Percentiles rank a stretch among this genome's conserved stretches.
phyloP scores from a whole-genome alignment of 208 protist species.

The Naegleria gruberi region DNA sequence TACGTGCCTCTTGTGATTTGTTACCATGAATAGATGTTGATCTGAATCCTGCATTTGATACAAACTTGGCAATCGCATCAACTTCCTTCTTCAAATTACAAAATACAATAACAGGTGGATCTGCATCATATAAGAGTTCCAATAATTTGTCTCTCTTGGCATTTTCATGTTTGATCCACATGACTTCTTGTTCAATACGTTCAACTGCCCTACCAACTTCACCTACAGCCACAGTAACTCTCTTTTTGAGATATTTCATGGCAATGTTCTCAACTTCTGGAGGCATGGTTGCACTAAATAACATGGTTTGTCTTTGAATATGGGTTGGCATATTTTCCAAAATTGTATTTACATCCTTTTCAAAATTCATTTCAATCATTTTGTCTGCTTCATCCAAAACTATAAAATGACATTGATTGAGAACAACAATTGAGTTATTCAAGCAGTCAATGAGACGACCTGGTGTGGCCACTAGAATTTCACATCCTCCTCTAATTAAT shows the following conservation, averaged over 20 bases:
- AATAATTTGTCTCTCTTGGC: slow-evolving; percentile 52
- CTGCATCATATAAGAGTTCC: slow-evolving; percentile 41
- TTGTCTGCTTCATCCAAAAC: slow-evolving; percentile 94
- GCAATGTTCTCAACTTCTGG: slow-evolving; percentile 59
- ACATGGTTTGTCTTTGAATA: slow-evolving; percentile 42
- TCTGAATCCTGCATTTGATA: slow-evolving; percentile 35
- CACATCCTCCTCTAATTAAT: slow-evolving; percentile 45
- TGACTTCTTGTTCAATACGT: slow-evolving; percentile 38
- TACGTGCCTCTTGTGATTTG: slow-evolving; percentile 56
- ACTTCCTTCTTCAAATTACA: slow-evolving; percentile 55
- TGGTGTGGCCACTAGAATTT: slow-evolving; percentile 76
- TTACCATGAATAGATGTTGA: slow-evolving; percentile 46
- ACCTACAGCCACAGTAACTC: slow-evolving; percentile 52
- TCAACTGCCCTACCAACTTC: slow-evolving; percentile 37
- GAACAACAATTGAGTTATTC: slow-evolving; percentile 77
- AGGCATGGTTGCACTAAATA: slow-evolving; percentile 81
- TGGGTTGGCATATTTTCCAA: slow-evolving; percentile 57
- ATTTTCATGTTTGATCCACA: slow-evolving; percentile 33
- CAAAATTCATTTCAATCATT: slow-evolving; percentile 63
- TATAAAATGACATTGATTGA: slow-evolving; percentile 92
- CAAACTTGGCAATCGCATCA: slow-evolving; percentile 4
- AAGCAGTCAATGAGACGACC: slow-evolving; percentile 91
- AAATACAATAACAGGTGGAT: slow-evolving; percentile 73
- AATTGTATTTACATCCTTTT: slow-evolving; percentile 47
- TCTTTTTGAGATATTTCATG: slow-evolving; percentile 48